Base-by-base conservation (phyloP, 192 early-diverging fungal genomes). In the Coemansia sp. region DNA sequence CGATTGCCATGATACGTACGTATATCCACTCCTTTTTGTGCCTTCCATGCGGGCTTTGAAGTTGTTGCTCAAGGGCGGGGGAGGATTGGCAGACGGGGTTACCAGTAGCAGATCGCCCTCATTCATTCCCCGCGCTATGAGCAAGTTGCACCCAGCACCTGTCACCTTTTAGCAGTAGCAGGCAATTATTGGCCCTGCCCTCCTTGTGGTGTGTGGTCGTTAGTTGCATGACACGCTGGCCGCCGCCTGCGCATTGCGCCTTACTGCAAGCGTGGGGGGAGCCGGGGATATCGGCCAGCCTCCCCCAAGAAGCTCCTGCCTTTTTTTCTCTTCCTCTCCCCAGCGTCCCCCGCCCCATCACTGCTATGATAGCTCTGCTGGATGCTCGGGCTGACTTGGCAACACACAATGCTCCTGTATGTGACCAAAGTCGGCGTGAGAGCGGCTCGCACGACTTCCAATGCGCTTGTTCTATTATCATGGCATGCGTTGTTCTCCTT, bases 1-100 rank as follows among this genome's bases (percentile, higher is more conserved):
- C 70, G 9, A 60, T 72, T 21, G 73, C 79, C 26, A 65, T 82
- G 67, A 82, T 76, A 70, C 66, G 79, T 82, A 82, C 72, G 77
- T 79, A 76, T 23, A 36, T 64, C 20, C 11, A 10, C 33, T 18
- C 55, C 6, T 57, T 18, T 57, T 13, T 31, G n/a, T 31, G 31
- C 31, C 16, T 16, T 16, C 16, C 31, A 20, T 18, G 55, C 56
- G 34, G 56, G 36, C 56, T 34, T 36, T 36, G 33, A 58, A 58
- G 14, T 33, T 36, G 34, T 53, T 31, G 13, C 25, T 53, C 9
- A 10, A 52, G 48, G 48, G 48, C 48, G 23, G 50, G 12, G 56
- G 56, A 34, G 34, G 34, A 36, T 58, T 58, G 56, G 34, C 56
- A 55, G 52, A 26, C 31, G 52, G 52, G 52, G 52, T 28, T 55